Conservation (phyloP, 306 rosid species). For the Abrus pulchellus region DNA sequence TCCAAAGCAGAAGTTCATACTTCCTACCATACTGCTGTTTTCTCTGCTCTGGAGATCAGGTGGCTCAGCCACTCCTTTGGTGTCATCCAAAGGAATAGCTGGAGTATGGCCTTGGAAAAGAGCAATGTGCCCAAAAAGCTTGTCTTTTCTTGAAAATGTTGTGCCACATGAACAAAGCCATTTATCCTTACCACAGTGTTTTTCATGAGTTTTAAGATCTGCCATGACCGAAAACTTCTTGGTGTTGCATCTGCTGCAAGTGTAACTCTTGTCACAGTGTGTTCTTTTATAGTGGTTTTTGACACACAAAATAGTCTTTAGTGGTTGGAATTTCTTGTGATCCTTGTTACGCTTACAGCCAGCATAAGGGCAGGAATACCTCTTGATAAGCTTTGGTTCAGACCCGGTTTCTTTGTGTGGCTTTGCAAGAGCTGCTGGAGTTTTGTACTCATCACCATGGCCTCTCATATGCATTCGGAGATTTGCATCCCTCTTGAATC, state of each 20-base stretch:
- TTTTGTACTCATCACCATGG: slow-evolving; percentile 97
- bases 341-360: slow-evolving; percentile 99
- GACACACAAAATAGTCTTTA: slow-evolving; percentile 95
- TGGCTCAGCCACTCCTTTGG: slow-evolving; percentile 54
- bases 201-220: slow-evolving; percentile 98
- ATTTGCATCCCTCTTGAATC: slow-evolving; percentile 99
- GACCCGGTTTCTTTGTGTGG: slow-evolving; percentile 78
- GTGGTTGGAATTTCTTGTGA: slow-evolving; percentile 92
- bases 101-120: slow-evolving; percentile 99
- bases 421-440: slow-evolving; percentile 97
- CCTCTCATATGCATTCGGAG: slow-evolving; percentile 99
- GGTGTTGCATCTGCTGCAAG: slow-evolving; percentile 90
- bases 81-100: slow-evolving; percentile 84
- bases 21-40: slow-evolving; percentile 54
- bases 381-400: slow-evolving; percentile 76
- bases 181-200: slow-evolving; percentile 98
- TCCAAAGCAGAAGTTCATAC: slow-evolving; percentile 66
- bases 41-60: slow-evolving; percentile 64
- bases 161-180: slow-evolving; percentile 99
- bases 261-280: slow-evolving; percentile 97
- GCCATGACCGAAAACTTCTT: slow-evolving; percentile 98
- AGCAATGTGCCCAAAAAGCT: slow-evolving; percentile 98
- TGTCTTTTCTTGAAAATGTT: slow-evolving; percentile 99
- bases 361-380: slow-evolving; percentile 91
- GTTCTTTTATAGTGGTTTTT: slow-evolving; percentile 99